Base-by-base conservation (phyloP, 768 basidiomycete species). In the Tricholoma flavovirens region DNA sequence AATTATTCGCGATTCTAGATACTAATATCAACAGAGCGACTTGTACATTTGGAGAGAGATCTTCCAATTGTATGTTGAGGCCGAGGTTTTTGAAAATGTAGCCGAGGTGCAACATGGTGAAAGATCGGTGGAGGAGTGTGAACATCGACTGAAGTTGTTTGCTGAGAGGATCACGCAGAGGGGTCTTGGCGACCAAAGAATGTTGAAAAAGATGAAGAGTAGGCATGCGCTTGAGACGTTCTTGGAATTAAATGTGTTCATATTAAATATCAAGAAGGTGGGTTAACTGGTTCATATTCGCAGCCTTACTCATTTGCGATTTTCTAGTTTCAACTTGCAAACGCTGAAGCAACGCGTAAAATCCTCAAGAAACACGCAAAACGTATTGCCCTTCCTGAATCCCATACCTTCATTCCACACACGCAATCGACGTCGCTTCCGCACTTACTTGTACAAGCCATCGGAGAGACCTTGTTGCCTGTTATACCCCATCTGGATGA, bases 281-380 rank as follows among this genome's bases (percentile, higher is more conserved):
- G 29, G 71, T 35, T 43, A n/a, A 9, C 21, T 59, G 9, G 1
- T 12, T 48, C 51, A 26, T 17, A 8, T 42, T 35, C 11, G 40
- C 5, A 24, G 12, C 22, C 56, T 60, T 32, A 35, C 40, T 11
- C 17, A 3, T 12, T n/a, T 24, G 40, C 43, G 9, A 50, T 14
- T 33, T 21, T 30, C 2, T 56, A 89, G 88, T 91, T 93, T 65
- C 87, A 93, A 64, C 66, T 79, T 36, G 93, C 90, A 6, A 96
- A 92, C 64, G 78, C 86, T 6, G 93, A 96, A 69, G 94, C 93
- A 1, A 89, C 87, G 2, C 83, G 93, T 33, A 97, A 97, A 73
- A 93, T 93, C 57, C 80, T 96, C 51, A 96, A 96, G 77, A 97
- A 97, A 66, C 94, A 95, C 66, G 80, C 90, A 26, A 96, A 96